Conservation (phyloP, 2,329 filamentous ascomycete species). For the Moelleriella libera region DNA sequence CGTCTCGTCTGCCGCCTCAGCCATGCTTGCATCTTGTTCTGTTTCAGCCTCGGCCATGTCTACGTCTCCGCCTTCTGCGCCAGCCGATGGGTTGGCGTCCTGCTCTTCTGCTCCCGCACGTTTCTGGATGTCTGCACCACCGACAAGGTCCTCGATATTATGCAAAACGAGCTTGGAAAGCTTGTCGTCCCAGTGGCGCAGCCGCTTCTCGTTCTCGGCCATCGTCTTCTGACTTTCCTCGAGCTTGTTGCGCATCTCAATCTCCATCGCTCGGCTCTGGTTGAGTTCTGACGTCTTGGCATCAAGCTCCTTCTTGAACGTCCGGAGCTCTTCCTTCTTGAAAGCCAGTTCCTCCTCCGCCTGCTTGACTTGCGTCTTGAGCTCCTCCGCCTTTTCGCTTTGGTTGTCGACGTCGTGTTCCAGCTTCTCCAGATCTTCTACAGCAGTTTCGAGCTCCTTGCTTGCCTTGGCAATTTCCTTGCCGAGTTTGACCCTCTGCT, state of each 20-base stretch:
- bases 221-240: constrained; percentile 91
- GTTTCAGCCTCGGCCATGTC: constrained; percentile 19
- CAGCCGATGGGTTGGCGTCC: constrained; percentile 6
- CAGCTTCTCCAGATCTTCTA: constrained; percentile 61
- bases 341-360: constrained; percentile 63
- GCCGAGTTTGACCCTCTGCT: constrained; percentile 74
- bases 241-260: constrained; percentile 96
- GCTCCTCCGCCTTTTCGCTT: constrained; percentile 57
- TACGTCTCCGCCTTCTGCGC: constrained; percentile 16
- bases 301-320: constrained; percentile 74
- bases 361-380: constrained; percentile 62
- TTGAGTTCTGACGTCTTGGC: constrained; percentile 77
- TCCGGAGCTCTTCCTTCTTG: constrained; percentile 68
- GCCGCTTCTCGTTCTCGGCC: constrained; percentile 69
- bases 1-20: constrained; percentile 9
- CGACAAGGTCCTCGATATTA: constrained; percentile 56
- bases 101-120: constrained; percentile 12
- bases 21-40: constrained; percentile 10
- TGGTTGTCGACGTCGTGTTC: constrained; percentile 70
- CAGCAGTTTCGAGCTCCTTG: constrained; percentile 61
- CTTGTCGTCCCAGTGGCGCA: constrained; percentile 82
- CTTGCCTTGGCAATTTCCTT: constrained; percentile 68
- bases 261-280: constrained; percentile 75
- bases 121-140: constrained; percentile 16
- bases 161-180: constrained; percentile 71